phyloP scores from a whole-genome alignment of 331 rosid genomes.

The Acacia pycnantha region DNA sequence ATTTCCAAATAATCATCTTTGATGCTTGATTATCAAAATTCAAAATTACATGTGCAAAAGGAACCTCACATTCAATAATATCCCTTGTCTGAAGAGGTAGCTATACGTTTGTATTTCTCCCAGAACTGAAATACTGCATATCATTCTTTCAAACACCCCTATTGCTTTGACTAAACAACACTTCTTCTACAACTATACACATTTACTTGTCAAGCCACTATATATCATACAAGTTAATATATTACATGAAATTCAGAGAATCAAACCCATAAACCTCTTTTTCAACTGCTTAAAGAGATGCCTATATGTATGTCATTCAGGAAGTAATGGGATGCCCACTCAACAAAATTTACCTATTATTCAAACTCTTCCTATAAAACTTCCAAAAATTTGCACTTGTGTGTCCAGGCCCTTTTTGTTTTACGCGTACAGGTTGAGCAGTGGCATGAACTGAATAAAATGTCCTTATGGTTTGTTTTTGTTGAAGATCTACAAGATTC shows the following conservation, averaged over 20 bases:
- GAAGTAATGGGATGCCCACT: slow-evolving; percentile 1
- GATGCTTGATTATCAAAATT: background rate
- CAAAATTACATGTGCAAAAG: background rate
- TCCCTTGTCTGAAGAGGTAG: background rate
- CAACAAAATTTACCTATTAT: slow-evolving; percentile 14
- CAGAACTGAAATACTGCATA: background rate
- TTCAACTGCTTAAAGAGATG: background rate
- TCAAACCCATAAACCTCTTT: background rate
- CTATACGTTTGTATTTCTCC: background rate
- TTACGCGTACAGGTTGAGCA: slow-evolving; percentile 9
- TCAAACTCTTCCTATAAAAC: slow-evolving; percentile 26
- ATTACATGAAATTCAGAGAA: slow-evolving; percentile 23
- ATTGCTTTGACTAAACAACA: background rate
- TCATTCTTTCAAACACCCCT: background rate
- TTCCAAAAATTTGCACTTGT: slow-evolving; percentile 31
- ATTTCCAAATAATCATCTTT: background rate
- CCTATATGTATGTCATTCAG: slow-evolving; percentile 26
- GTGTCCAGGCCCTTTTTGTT: slow-evolving; percentile 18
- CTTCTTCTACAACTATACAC: background rate
- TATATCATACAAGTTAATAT: background rate
- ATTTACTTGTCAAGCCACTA: slow-evolving; percentile 10
- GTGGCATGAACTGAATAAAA: slow-evolving; percentile 15
- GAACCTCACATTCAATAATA: background rate
- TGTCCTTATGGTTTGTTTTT: background rate
- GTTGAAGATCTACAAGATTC: slow-evolving; percentile 24